Base-by-base conservation (phyloP, 345 rosid genomes). In the Chamaenerion angustifolium region DNA sequence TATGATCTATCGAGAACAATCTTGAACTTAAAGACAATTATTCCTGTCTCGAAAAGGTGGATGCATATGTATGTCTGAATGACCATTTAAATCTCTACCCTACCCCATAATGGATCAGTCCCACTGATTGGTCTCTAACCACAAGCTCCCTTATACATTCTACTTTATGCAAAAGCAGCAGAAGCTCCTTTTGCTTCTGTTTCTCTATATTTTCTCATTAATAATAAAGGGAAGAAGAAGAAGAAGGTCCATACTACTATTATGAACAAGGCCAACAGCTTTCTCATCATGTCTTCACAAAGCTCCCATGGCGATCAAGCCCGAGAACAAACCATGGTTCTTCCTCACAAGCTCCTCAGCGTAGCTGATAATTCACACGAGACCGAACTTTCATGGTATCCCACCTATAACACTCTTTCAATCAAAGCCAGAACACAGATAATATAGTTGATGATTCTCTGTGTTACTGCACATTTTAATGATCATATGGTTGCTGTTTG, bases 301-400 rank as follows among this genome's bases (percentile, higher is more conserved):
- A 76, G 76, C 69, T 60, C 66, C 0, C 64, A 55, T 12, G 68
- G 71, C 54, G 72, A 50, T 64, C 68, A 55, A 57, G 64, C 25
- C 42, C 62, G 61, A 16, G 66, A 62, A 4, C 83, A 64, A 31
- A 70, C 79, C 74, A 75, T 76, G 44, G 14, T 75, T 4, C 43
- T 75, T 66, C 84, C 95, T 14, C 48, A 71, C 43, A 71, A 62
- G 16, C 40, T 55, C 55, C 56, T 71, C n/a, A 42, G 75, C 6
- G 31, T 73, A 48, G 69, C 81, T 3, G 74, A 73, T 44, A 59
- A 58, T 64, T 68, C 75, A 35, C 76, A 61, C 42, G 82, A 64
- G 52, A 76, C 73, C 52, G 76, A 73, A 58, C 77, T 71, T 57
- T 73, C 86, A 52, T 75, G 92, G 94, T 81, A 79, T 51, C 4